Conservation (phyloP, 2,329 filamentous ascomycete genomes). For the Aspergillus latus region DNA sequence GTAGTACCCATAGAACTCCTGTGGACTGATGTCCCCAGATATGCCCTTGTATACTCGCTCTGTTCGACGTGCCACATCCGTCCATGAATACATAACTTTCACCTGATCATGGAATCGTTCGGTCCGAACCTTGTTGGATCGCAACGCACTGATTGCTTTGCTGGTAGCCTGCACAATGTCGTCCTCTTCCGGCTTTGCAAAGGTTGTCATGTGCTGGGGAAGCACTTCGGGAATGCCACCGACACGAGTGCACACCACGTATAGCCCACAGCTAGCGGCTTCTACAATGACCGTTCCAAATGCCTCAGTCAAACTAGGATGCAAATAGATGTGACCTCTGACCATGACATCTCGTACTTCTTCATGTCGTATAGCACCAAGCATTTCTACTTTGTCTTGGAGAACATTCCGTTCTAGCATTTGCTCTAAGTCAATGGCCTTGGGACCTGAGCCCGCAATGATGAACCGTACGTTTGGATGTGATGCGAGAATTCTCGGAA, state of each 20-base stretch:
- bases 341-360: slow-evolving; percentile 98
- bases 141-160: slow-evolving; percentile 80
- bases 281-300: slow-evolving; percentile 98
- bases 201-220: slow-evolving; percentile 94
- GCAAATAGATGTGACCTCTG: slow-evolving; percentile 91
- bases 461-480: slow-evolving; percentile 95
- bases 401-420: slow-evolving; percentile 95
- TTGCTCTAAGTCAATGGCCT: slow-evolving; percentile 95
- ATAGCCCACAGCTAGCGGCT: slow-evolving; percentile 90
- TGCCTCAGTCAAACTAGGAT: slow-evolving; percentile 91
- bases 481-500: slow-evolving; percentile 83
- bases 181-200: slow-evolving; percentile 94
- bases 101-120: slow-evolving; percentile 97
- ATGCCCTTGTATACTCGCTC: slow-evolving; percentile 96
- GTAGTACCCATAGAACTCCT: slow-evolving; percentile 84
- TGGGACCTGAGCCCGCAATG: slow-evolving; percentile 92
- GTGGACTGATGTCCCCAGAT: slow-evolving; percentile 77
- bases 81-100: slow-evolving; percentile 98
- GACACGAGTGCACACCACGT: slow-evolving; percentile 94
- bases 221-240: slow-evolving; percentile 96
- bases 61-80: slow-evolving; percentile 87
- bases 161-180: slow-evolving; percentile 88
- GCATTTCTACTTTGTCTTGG: slow-evolving; percentile 88
- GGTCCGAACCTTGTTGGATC: slow-evolving; percentile 82
- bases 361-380: slow-evolving; percentile 90